These are phyloP conservation scores for Myxozyma nipponensis DNA, from an alignment of 805 yeast genomes.

Conservation along the genomic window DNA sequence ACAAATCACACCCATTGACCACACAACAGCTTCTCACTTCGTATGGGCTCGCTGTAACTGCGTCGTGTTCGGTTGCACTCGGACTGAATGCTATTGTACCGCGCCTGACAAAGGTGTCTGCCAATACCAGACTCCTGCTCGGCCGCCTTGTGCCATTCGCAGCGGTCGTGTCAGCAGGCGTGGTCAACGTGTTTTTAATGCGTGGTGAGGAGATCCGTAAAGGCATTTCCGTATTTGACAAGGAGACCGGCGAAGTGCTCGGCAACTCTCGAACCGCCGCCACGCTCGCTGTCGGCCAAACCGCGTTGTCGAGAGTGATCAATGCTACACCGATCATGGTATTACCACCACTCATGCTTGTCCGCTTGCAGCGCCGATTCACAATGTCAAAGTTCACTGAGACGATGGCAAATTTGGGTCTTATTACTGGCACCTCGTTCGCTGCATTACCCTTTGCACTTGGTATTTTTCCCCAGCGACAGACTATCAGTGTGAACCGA, in stretches of 20 bases:
- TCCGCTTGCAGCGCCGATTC: conserved; percentile 69
- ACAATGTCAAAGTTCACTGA: conserved; percentile 64
- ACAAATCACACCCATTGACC: conserved; percentile 87
- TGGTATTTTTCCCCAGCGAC: conserved; percentile 91
- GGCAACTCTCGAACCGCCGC: conserved; percentile 87
- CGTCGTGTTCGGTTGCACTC: conserved; percentile 92
- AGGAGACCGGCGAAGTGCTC: conserved; percentile 39
- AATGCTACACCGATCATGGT: conserved; percentile 98
- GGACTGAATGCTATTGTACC: conserved; percentile 94
- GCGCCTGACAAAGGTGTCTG: conserved; percentile 62
- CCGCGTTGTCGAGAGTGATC: conserved; percentile 90
- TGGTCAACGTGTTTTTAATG: conserved; percentile 95
- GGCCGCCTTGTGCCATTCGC: conserved; percentile 95
- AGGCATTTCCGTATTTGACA: conserved; percentile 42
- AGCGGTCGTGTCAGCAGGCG: conserved; percentile 96
- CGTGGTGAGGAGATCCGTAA: conserved; percentile 85
- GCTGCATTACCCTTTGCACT: conserved; percentile 89
- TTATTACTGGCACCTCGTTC: conserved; percentile 81
- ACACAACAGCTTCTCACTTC: conserved; percentile 72
- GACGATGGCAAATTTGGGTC: conserved; percentile 73
- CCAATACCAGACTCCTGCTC: conserved; percentile 64
- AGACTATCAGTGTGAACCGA: conserved; percentile 52
- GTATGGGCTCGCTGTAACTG: conserved; percentile 84
- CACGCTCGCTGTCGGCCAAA: conserved; percentile 88
- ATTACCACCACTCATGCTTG: conserved; percentile 81